Percentiles rank a stretch among this genome's conserved stretches.
These are phyloP conservation scores for Asterochloris sp. DNA, from an alignment of 139 green algal species.

Conservation along the genomic window DNA sequence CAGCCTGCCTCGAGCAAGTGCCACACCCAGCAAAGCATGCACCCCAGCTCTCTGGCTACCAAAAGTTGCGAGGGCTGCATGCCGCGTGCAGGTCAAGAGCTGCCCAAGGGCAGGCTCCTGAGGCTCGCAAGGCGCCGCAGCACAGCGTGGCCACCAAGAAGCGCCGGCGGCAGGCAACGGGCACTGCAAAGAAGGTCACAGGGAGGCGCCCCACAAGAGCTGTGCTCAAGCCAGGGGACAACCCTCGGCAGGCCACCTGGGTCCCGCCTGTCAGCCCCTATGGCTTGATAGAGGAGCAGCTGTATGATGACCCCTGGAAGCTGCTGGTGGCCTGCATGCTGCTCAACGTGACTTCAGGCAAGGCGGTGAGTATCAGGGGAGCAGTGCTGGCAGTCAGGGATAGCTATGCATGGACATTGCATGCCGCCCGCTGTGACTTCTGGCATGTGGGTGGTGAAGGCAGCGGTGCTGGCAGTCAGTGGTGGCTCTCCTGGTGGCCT, in stretches of 20 bases:
- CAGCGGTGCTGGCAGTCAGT: too few species aligned
- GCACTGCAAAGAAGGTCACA: slow-evolving; percentile 2
- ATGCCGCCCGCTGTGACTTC: not conserved
- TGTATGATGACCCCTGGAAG: slow-evolving; percentile 89
- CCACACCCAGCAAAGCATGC: too few species aligned
- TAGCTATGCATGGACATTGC: not conserved
- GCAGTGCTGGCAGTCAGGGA: not conserved
- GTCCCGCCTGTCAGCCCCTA: slow-evolving; percentile 64
- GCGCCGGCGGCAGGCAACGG: not conserved
- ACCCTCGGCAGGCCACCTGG: slow-evolving; percentile 52
- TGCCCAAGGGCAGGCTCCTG: too few species aligned
- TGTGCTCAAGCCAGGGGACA: not conserved
- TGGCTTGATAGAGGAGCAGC: slow-evolving; percentile 77
- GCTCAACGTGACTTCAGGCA: slow-evolving; percentile 82
- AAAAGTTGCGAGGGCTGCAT: too few species aligned
- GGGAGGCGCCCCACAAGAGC: not conserved
- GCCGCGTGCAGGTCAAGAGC: too few species aligned
- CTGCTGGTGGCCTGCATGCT: slow-evolving; percentile 89
- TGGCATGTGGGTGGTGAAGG: too few species aligned
- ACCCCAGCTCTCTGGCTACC: too few species aligned
- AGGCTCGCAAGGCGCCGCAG: too few species aligned
- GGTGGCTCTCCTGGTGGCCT: too few species aligned
- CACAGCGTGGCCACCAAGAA: too few species aligned
- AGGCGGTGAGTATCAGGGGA: not conserved
- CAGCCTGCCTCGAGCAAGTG: too few species aligned